phyloP scores from a whole-genome alignment of 352 stramenopile species.

The Phytopythium mirpurense region DNA sequence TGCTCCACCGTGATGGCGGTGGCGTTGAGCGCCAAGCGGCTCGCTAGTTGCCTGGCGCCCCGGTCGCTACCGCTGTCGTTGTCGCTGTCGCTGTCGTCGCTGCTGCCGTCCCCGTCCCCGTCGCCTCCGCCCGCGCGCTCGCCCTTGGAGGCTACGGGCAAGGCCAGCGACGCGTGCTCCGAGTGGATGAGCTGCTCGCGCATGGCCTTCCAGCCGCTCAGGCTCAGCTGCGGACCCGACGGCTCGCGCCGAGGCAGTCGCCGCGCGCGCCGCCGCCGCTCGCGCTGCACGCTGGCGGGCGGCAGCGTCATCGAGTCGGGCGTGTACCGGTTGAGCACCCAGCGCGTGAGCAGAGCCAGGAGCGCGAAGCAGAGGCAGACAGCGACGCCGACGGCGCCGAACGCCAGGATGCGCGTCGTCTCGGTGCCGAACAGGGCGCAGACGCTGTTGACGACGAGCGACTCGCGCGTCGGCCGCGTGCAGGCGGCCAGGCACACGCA shows the following conservation, averaged over 20 bases:
- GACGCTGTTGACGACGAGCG: conserved; percentile 19
- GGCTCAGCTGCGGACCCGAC: conserved; percentile 20
- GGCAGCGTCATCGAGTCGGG: conserved; percentile 3
- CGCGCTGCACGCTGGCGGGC: neutral
- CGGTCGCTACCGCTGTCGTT: conserved; percentile 8
- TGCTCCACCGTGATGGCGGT: conserved; percentile 19
- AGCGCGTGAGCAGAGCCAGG: conserved; percentile 1
- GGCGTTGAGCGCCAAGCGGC: neutral
- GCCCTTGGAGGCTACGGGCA: neutral
- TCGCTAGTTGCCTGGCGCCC: neutral
- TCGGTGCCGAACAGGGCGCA: conserved; percentile 14
- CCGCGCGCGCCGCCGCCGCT: neutral
- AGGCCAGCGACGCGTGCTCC: conserved; percentile 11
- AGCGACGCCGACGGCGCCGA: conserved; percentile 13
- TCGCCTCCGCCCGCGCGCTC: conserved; percentile 6
- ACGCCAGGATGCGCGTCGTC: conserved; percentile 19
- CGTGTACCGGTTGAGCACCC: neutral
- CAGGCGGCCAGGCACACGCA: conserved; percentile 44
- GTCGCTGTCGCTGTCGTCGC: conserved; percentile 10
- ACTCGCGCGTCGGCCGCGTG: conserved; percentile 17
- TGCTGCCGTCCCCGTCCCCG: neutral
- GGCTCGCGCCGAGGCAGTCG: conserved; percentile 3
- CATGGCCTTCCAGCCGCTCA: conserved; percentile 48
- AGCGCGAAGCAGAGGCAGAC: conserved; percentile 7
- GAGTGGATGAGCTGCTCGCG: conserved; percentile 37